Evolutionary conservation across 257 asterid genomes (phyloP).

Genomic region (Fraxinus cuspidata): DNA sequence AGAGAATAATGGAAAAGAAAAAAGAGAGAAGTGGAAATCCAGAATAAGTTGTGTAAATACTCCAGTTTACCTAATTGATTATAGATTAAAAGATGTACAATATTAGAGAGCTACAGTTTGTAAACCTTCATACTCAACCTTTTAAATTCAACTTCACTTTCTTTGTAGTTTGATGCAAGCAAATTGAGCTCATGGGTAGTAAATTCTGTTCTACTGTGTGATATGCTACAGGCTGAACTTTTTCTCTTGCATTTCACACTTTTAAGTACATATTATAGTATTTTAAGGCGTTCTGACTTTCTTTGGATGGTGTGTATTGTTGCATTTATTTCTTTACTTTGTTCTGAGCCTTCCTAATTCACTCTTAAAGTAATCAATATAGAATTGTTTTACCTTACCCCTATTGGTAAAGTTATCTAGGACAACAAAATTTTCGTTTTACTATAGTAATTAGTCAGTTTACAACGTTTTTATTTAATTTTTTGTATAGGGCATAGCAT

Average conservation of each 20-base stretch:
- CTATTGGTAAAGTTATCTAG: neutral
- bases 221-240: neutral
- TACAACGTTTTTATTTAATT: neutral
- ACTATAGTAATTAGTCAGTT: neutral
- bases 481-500: neutral
- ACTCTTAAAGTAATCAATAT: neutral
- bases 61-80: neutral
- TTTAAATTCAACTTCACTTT: neutral
- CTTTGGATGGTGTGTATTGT: neutral
- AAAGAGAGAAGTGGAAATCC: neutral
- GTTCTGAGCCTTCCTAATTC: no score
- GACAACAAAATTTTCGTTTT: no score
- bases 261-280: neutral
- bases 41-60: neutral
- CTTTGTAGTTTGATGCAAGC: neutral
- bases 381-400: neutral
- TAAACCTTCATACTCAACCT: neutral
- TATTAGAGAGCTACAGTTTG: neutral
- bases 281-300: neutral
- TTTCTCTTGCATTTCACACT: neutral
- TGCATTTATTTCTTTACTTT: neutral
- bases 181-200: neutral
- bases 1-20: neutral
- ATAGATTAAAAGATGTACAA: neutral
- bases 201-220: neutral